Evolutionary conservation across 352 stramenopile genomes (phyloP).

Genomic region (Saprolegnia parasitica): DNA sequence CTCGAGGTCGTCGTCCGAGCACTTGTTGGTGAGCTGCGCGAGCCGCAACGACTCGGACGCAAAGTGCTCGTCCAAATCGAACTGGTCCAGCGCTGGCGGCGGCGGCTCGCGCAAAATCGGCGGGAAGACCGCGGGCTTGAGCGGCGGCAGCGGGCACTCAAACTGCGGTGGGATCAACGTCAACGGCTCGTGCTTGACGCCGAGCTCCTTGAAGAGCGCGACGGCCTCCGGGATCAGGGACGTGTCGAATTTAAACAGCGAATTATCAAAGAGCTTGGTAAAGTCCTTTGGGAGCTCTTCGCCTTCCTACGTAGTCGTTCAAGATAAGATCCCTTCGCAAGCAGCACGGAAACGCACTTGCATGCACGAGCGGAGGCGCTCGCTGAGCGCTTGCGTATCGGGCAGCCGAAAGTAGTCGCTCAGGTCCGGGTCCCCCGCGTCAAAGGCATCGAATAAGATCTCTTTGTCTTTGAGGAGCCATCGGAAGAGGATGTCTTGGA

Average conservation of each 20-base stretch:
- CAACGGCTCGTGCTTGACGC: constrained; percentile 93
- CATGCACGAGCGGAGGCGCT: constrained; percentile 91
- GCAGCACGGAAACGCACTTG: constrained; percentile 51
- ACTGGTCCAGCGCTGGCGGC: constrained; percentile 91
- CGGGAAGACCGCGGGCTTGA: constrained; percentile 92
- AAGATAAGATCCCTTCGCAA: not conserved
- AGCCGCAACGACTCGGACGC: constrained; percentile 88
- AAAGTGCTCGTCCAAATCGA: constrained; percentile 97
- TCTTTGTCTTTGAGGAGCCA: constrained; percentile 88
- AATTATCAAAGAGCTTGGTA: constrained; percentile 90
- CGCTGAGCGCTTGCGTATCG: constrained; percentile 90
- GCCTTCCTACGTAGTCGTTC: constrained; percentile 44
- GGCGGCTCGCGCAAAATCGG: constrained; percentile 86
- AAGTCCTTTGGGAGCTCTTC: constrained; percentile 94
- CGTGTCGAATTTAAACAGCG: constrained; percentile 94
- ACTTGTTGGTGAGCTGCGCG: constrained; percentile 95
- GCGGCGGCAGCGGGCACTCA: constrained; percentile 89
- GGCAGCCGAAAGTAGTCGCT: constrained; percentile 88
- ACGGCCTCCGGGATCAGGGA: constrained; percentile 92
- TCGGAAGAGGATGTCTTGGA: constrained; percentile 91
- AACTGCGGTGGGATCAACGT: constrained; percentile 94
- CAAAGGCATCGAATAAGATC: constrained; percentile 60
- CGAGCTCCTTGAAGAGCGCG: constrained; percentile 85
- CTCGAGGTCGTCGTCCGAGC: constrained; percentile 90
- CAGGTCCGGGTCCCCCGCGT: constrained; percentile 79